Base-by-base conservation (phyloP, 305 asterid genomes). In the Stenogyne calaminthoides region DNA sequence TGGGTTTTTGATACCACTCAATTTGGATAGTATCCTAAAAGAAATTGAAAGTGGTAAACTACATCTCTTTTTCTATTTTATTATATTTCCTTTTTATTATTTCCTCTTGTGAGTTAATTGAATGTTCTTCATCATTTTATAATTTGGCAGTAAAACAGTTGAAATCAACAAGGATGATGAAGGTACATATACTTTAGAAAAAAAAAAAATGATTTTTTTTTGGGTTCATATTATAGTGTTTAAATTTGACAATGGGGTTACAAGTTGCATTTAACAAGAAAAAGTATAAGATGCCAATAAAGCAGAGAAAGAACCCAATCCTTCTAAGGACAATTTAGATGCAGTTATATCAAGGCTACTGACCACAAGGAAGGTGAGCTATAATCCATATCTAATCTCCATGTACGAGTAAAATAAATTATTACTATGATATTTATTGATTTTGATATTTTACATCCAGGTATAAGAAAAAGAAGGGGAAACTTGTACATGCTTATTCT, bases 1-100 rank as follows among this genome's bases (percentile, higher is more conserved):
- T 95, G 99, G 99, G 99, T 98, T 1, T 92, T 95, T 82, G 99
- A 95, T 77, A 95, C 99, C 5, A 70, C 97, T 69, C 97, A 95
- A 79, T 95, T 92, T 78, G 98, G n/a, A 95, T 75, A 89, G 78
- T 76, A 92, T 95, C 80, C 97, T 95, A 65, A 90, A n/a, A 92
- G 88, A 92, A 86, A 81, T 76, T 95, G 82, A 90, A 88, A 92
- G 96, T 95, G 96, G 98, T 90, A 88, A 68, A 32, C 79, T 59
- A 42, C 27, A 39, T 42, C 11, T 19, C 72, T 55, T 70, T n/a
- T 64, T 54, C 7, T 18, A 44, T 32, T 36, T 70, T 55, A 11
- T 4, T 11, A 22, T 60, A 47, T 18, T 39, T 34, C 18, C 32
- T 22, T 11, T 65, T 25, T 46, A 1, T 36, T 44, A 25, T 56